Percentiles rank a stretch among this genome's conserved stretches.
Evolutionary conservation across 108 stramenopile genomes (phyloP).

Genomic region (Nitzschia inconspicua): DNA sequence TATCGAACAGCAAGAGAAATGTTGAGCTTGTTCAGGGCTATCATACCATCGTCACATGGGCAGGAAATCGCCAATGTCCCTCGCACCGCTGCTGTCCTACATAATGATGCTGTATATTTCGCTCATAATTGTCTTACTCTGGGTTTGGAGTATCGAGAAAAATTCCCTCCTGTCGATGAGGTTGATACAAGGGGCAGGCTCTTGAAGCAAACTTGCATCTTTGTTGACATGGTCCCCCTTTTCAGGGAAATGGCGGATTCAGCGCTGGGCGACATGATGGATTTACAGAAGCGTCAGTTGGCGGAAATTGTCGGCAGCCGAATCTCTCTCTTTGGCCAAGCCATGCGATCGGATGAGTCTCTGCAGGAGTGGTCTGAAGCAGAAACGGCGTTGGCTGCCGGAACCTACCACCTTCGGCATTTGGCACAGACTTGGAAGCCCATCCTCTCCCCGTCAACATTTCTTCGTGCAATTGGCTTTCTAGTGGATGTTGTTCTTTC

Average conservation of each 20-base stretch:
- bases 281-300: conserved; percentile 61
- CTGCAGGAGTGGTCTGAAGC: conserved; percentile 83
- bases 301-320: conserved; percentile 57
- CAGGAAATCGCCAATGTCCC: conserved; percentile 68
- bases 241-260: conserved; percentile 77
- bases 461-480: conserved; percentile 61
- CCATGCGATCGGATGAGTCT: conserved; percentile 64
- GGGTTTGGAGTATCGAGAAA: conserved; percentile 72
- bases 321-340: conserved; percentile 39
- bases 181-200: conserved; percentile 37
- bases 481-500: conserved; percentile 64
- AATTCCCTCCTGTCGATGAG: conserved; percentile 28
- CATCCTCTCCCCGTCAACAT: conserved; percentile 52
- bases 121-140: conserved; percentile 68
- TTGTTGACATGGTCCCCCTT: conserved; percentile 82
- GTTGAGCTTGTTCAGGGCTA: conserved; percentile 73
- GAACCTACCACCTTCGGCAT: conserved; percentile 69
- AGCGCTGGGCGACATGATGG: conserved; percentile 70
- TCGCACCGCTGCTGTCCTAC: conserved; percentile 74
- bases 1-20: conserved; percentile 69
- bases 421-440: conserved; percentile 66
- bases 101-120: conserved; percentile 78
- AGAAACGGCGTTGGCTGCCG: conserved; percentile 70
- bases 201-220: conserved; percentile 60
- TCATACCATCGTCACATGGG: conserved; percentile 58